phyloP scores from a whole-genome alignment of 2,329 filamentous ascomycete species.

The Phaeophleospora eucalypticola region DNA sequence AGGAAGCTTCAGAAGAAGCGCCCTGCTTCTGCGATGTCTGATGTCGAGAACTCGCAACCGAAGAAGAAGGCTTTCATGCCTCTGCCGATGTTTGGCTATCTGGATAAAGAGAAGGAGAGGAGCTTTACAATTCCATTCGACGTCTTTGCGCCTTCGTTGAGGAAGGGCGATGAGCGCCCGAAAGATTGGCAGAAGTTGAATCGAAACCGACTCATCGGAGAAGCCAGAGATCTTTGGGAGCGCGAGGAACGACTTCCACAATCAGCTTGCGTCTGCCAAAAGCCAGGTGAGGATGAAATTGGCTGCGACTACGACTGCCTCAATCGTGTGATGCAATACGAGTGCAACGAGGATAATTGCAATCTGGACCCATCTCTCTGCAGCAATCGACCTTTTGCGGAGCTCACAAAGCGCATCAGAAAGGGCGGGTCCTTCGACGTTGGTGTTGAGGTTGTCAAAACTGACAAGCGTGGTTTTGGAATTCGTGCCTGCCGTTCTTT shows the following conservation, averaged over 20 bases:
- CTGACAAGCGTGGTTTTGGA: conserved; percentile 79
- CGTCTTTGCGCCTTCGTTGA: conserved; percentile 78
- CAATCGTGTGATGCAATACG: conserved; percentile 95
- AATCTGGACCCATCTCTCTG: conserved; percentile 69
- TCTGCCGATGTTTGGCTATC: conserved; percentile 36
- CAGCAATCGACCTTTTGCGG: conserved; percentile 82
- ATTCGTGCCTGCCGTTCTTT: conserved; percentile 89
- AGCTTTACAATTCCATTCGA: conserved; percentile 89
- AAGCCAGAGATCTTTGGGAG: conserved; percentile 35
- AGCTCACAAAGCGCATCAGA: conserved; percentile 69
- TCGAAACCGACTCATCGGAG: conserved; percentile 74
- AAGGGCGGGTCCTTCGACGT: conserved; percentile 79
- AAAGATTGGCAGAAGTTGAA: conserved; percentile 90
- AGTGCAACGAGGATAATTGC: conserved; percentile 90
- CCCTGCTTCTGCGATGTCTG: conserved; percentile 20
- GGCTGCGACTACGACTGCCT: conserved; percentile 88
- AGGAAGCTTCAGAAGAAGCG: conserved; percentile 46
- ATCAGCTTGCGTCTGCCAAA: conserved; percentile 65
- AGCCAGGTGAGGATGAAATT: conserved; percentile 53
- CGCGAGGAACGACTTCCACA: conserved; percentile 25
- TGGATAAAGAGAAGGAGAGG: conserved; percentile 54
- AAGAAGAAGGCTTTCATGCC: conserved; percentile 44
- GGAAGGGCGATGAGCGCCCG: conserved; percentile 74
- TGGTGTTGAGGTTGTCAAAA: conserved; percentile 93
- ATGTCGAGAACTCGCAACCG: conserved; percentile 45